Conservation (phyloP, 257 asterid species). For the Echites panduratus region DNA sequence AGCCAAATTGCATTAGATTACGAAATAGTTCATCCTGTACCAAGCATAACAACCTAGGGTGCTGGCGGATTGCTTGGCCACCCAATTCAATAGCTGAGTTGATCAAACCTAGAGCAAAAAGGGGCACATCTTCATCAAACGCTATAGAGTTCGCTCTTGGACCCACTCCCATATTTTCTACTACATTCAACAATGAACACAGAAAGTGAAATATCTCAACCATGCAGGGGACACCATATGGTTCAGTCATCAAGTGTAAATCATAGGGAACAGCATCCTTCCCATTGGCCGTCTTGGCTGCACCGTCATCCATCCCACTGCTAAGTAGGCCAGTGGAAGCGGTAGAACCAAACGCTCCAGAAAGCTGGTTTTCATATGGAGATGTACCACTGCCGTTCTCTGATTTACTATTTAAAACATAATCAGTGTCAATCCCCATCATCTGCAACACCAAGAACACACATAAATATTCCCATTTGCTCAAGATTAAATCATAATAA, state of each 20-base stretch:
- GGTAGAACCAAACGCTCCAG: slow-evolving; percentile 50
- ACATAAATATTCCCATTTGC: slow-evolving; percentile 6
- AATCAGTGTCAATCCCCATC: slow-evolving; percentile 43
- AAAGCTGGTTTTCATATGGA: slow-evolving; percentile 52
- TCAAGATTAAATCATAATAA: slow-evolving; percentile 11
- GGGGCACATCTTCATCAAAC: slow-evolving; percentile 93
- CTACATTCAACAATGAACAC: slow-evolving; percentile 81
- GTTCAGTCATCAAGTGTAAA: slow-evolving; percentile 74
- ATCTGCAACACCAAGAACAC: slow-evolving; percentile 37
- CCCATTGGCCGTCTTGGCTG: slow-evolving; percentile 44
- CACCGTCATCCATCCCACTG: slow-evolving; percentile 51
- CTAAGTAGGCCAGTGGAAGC: slow-evolving; percentile 42
- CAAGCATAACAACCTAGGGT: slow-evolving; percentile 82
- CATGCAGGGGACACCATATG: slow-evolving; percentile 95
- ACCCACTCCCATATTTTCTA: slow-evolving; percentile 70
- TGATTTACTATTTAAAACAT: slow-evolving; percentile 44
- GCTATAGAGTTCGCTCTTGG: slow-evolving; percentile 73
- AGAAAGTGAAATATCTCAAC: slow-evolving; percentile 91
- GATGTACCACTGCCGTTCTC: slow-evolving; percentile 65
- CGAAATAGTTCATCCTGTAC: slow-evolving; percentile 90
- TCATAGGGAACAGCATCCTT: slow-evolving; percentile 77
- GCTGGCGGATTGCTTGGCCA: slow-evolving; percentile 63
- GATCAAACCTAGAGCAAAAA: slow-evolving; percentile 84
- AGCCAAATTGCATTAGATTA: slow-evolving; percentile 88
- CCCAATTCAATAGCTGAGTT: slow-evolving; percentile 91